These are phyloP conservation scores for Penicillium taxi DNA, from an alignment of 495 filamentous ascomycete species.

Conservation along the genomic window DNA sequence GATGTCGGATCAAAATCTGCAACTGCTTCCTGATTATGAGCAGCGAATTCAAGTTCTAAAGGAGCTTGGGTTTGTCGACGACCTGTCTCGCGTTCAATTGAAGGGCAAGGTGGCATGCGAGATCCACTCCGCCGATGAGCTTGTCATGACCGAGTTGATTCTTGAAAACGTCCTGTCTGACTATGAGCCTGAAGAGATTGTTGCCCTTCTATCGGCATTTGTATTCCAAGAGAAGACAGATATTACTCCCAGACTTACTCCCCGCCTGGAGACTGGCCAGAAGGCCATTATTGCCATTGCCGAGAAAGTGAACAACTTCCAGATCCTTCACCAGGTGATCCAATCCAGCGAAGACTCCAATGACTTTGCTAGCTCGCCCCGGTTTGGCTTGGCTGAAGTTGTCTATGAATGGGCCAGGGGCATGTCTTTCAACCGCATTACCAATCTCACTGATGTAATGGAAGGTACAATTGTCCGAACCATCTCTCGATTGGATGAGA, in stretches of 20 bases:
- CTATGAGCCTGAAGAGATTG: constrained; percentile 94
- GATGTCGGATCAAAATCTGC: constrained; percentile 94
- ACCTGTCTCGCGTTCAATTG: constrained; percentile 71
- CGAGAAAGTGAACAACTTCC: constrained; percentile 81
- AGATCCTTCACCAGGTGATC: constrained; percentile 83
- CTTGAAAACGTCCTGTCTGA: constrained; percentile 94
- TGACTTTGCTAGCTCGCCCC: constrained; percentile 77
- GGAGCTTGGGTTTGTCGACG: constrained; percentile 85
- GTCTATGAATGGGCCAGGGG: constrained; percentile 98
- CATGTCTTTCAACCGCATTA: constrained; percentile 98
- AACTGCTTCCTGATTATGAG: constrained; percentile 95
- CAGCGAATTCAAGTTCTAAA: constrained; percentile 87
- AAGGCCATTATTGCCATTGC: constrained; percentile 80
- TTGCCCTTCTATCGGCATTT: constrained; percentile 85
- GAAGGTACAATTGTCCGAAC: constrained; percentile 94
- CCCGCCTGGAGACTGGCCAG: constrained; percentile 73
- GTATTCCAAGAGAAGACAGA: constrained; percentile 99
- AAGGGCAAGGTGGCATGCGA: constrained; percentile 99
- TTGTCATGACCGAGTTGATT: constrained; percentile 93
- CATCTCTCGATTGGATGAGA: constrained; percentile 89
- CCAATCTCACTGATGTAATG: constrained; percentile 89
- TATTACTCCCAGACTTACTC: constrained; percentile 70
- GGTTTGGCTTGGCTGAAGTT: constrained; percentile 92
- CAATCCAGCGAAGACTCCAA: constrained; percentile 80
- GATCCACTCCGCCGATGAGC: constrained; percentile 93